These are phyloP conservation scores for Diaporthe capsici DNA, from an alignment of 2,329 filamentous ascomycete species.

Conservation along the genomic window DNA sequence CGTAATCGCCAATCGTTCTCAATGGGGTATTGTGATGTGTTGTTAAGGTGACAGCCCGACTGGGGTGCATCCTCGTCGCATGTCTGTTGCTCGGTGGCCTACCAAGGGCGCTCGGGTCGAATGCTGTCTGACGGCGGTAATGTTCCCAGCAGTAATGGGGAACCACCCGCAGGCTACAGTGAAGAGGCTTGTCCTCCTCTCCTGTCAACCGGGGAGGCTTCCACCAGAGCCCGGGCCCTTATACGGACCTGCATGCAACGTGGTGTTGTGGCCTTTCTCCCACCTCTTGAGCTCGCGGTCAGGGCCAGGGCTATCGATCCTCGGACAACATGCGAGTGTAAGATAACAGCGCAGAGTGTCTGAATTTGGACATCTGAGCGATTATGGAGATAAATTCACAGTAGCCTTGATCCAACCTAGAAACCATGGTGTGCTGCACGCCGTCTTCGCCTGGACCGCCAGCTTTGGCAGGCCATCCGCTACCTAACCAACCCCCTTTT, in stretches of 20 bases:
- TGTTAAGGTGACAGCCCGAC: not conserved
- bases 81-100: not conserved
- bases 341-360: not conserved
- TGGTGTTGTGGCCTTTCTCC: not conserved
- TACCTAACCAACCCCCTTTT: not conserved
- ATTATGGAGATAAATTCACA: too few relatives aligned
- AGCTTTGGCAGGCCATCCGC: not conserved
- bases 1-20: conserved; percentile 26
- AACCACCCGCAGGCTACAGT: not conserved
- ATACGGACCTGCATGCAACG: not conserved
- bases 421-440: not conserved
- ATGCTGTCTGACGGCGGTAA: not conserved
- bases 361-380: too few relatives aligned
- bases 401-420: not conserved
- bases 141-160: not conserved
- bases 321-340: not conserved
- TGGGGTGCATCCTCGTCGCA: conserved; percentile 27
- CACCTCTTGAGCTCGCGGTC: not conserved
- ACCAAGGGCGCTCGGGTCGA: not conserved
- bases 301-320: not conserved
- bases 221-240: not conserved
- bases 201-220: not conserved
- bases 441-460: not conserved
- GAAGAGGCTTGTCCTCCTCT: not conserved
- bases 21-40: conserved; percentile 16